A percentile compares a stretch with the other conserved stretches of the same genome.
phyloP scores from a whole-genome alignment of 2,329 filamentous ascomycete species.

The Aspergillus oerlinghausenensis region DNA sequence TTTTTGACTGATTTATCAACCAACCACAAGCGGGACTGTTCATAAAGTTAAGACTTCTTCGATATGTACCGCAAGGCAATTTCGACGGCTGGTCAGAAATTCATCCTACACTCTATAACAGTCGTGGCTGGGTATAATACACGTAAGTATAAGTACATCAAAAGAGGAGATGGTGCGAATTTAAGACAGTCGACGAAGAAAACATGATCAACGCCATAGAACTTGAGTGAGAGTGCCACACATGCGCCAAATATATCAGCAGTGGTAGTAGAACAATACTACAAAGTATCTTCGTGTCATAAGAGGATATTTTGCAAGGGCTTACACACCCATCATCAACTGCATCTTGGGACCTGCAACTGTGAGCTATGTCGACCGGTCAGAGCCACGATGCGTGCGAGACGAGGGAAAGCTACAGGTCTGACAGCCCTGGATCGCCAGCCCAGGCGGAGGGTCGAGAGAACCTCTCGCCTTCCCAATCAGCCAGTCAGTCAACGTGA shows the following conservation, averaged over 20 bases:
- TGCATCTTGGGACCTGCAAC: not conserved
- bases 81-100: not conserved
- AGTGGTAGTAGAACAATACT: not conserved
- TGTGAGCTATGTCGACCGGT: not conserved
- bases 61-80: not conserved
- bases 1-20: not conserved
- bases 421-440: slow-evolving; percentile 25
- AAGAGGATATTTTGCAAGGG: not conserved
- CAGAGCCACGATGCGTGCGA: not conserved
- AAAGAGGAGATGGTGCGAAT: slow-evolving; percentile 11
- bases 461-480: slow-evolving; percentile 67
- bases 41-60: not conserved
- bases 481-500: slow-evolving; percentile 91
- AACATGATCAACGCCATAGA: not conserved
- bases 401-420: not conserved
- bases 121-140: slow-evolving; percentile 11
- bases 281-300: not conserved
- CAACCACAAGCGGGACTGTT: not conserved
- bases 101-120: not conserved
- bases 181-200: not conserved
- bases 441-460: slow-evolving; percentile 25
- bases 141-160: slow-evolving; percentile 2
- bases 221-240: not conserved
- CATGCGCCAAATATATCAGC: not conserved
- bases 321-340: not conserved